A percentile compares a stretch with the other conserved stretches of the same genome.
These are phyloP conservation scores for Collybiopsis confluens DNA, from an alignment of 768 basidiomycete species.

Conservation along the genomic window DNA sequence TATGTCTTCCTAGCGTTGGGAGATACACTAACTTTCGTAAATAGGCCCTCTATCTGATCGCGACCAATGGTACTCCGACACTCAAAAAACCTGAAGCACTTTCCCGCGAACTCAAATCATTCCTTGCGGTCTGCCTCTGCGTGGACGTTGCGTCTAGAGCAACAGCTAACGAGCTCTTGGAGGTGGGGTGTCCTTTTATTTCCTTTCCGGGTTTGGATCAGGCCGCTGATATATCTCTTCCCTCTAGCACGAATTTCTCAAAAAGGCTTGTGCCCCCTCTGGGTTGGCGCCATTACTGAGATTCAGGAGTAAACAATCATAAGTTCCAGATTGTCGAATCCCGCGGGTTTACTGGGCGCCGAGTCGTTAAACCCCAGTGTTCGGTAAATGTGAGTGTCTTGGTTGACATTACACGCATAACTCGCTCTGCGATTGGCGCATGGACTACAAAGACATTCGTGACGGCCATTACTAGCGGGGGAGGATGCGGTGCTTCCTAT, in stretches of 20 bases:
- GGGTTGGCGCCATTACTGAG: conserved; percentile 84
- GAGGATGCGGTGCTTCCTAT: no score
- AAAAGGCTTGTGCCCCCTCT: conserved; percentile 78
- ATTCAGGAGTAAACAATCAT: conserved; percentile 62
- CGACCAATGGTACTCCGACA: conserved; percentile 97
- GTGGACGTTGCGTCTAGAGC: conserved; percentile 94
- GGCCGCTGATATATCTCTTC: no score
- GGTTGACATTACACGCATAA: no score
- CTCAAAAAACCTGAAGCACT: conserved; percentile 93
- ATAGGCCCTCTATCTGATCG: conserved; percentile 83
- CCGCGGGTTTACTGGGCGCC: no score
- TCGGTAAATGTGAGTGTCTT: no score
- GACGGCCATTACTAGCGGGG: no score
- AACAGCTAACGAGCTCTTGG: conserved; percentile 79
- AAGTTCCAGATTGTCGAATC: no score
- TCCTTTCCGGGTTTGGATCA: neutral
- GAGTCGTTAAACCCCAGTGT: no score
- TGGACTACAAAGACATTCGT: no score
- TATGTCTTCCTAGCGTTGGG: neutral
- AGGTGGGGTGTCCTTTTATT: conserved; percentile 45
- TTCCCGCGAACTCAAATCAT: conserved; percentile 90
- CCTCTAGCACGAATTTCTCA: conserved; percentile 86
- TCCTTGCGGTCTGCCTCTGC: conserved; percentile 96
- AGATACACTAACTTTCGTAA: neutral
- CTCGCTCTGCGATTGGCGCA: no score